These are phyloP conservation scores for Globisporangium emineosum DNA, from an alignment of 352 stramenopile genomes.

Conservation along the genomic window DNA sequence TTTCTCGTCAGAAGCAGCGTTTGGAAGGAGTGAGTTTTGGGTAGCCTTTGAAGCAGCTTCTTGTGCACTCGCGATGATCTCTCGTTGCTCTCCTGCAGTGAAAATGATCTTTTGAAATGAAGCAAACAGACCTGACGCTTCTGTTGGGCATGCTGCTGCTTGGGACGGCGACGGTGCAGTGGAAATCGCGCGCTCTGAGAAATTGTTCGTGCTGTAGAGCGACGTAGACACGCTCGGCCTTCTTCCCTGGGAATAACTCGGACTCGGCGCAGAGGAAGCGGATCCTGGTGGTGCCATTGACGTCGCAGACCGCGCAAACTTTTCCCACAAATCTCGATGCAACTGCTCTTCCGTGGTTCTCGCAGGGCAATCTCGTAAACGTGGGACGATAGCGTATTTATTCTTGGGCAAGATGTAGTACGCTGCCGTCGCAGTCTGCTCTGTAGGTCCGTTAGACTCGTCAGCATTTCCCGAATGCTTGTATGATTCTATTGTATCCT, in stretches of 20 bases:
- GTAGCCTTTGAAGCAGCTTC: not conserved
- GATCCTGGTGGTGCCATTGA: not conserved
- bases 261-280: not conserved
- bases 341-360: slow-evolving; percentile 30
- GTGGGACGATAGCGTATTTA: slow-evolving; percentile 41
- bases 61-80: slow-evolving; percentile 6
- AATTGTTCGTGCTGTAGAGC: not conserved
- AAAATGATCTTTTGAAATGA: slow-evolving; percentile 38
- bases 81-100: slow-evolving; percentile 10
- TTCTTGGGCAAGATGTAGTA: slow-evolving; percentile 35
- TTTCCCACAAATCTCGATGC: slow-evolving; percentile 29
- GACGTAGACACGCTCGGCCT: not conserved
- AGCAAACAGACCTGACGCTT: slow-evolving; percentile 22
- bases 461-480: not conserved
- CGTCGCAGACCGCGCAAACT: slow-evolving; percentile 14
- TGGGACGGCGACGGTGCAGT: not conserved
- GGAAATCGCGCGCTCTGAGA: not conserved
- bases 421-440: too few species aligned
- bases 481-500: not conserved
- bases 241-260: not conserved
- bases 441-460: not conserved
- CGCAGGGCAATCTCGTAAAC: slow-evolving; percentile 5
- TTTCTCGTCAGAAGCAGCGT: not conserved
- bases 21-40: not conserved
- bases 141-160: not conserved